These are phyloP conservation scores for Fusarium pilosicola DNA, from an alignment of 2,329 filamentous ascomycete genomes.

Conservation along the genomic window DNA sequence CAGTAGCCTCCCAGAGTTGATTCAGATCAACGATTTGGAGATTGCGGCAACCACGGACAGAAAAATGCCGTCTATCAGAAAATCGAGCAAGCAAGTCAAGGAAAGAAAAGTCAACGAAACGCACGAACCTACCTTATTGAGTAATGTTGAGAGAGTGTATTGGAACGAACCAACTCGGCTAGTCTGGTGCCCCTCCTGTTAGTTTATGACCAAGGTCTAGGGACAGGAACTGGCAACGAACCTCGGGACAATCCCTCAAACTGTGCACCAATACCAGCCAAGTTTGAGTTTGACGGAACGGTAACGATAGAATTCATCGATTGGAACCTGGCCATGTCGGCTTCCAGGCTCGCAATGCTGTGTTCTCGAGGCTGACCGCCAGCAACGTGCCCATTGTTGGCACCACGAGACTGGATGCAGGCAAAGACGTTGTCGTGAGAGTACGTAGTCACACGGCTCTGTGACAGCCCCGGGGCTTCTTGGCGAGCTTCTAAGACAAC, in stretches of 20 bases:
- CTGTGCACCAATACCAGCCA: constrained; percentile 1
- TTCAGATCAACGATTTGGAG: neutral
- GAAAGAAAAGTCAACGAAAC: neutral
- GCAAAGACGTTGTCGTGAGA: constrained; percentile 5
- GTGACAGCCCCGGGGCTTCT: constrained; percentile 6
- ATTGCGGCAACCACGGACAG: neutral
- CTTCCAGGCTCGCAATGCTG: constrained; percentile 3
- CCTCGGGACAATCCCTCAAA: neutral
- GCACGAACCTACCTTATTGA: neutral
- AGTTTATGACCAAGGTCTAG: neutral
- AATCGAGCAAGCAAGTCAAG: neutral
- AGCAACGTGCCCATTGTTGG: neutral
- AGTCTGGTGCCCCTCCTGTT: neutral
- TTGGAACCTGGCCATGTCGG: neutral
- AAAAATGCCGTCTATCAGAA: neutral
- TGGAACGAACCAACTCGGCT: neutral
- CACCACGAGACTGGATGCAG: neutral
- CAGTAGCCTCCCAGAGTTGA: neutral
- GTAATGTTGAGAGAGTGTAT: neutral
- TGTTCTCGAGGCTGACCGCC: neutral
- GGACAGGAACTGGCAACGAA: neutral
- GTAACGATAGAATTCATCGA: neutral
- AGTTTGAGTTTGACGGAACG: neutral
- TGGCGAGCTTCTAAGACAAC: neutral
- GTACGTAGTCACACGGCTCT: neutral